Evolutionary conservation across 306 rosid species (phyloP).

Genomic region (Betula pendula): DNA sequence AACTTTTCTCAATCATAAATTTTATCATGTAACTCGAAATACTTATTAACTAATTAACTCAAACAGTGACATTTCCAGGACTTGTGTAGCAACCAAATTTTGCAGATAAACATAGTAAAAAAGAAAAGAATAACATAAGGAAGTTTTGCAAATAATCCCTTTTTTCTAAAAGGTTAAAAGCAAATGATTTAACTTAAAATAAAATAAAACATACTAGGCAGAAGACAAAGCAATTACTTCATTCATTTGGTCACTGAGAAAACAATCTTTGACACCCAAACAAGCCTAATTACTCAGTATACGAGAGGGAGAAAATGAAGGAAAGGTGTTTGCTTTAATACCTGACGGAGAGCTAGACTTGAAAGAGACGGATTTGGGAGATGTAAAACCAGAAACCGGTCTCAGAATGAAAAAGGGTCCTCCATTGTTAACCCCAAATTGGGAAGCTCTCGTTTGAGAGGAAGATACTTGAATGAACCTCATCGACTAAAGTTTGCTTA

Average conservation of each 20-base stretch:
- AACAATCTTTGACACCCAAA: background rate
- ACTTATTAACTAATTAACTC: background rate
- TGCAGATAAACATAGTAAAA: background rate
- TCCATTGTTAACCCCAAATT: slow-evolving; percentile 27
- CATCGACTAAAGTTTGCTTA: slow-evolving; percentile 12
- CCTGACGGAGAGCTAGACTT: slow-evolving; percentile 34
- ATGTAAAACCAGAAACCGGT: background rate
- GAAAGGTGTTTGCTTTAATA: slow-evolving; percentile 16
- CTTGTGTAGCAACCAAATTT: background rate
- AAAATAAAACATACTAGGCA: background rate
- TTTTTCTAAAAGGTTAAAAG: background rate
- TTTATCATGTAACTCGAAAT: background rate
- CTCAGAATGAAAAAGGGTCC: slow-evolving; percentile 16
- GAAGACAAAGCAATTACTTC: background rate
- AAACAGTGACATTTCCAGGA: background rate
- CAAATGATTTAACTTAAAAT: background rate
- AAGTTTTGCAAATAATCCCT: background rate
- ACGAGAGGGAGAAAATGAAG: background rate
- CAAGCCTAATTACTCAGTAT: background rate
- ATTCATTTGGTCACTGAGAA: background rate
- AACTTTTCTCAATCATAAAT: background rate
- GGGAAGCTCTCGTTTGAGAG: slow-evolving; percentile 27
- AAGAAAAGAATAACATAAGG: background rate
- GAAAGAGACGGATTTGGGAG: slow-evolving; percentile 16
- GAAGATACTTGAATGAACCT: slow-evolving; percentile 28